These are phyloP conservation scores for Cyberlindnera subsufficiens DNA, from an alignment of 805 yeast species.

Conservation along the genomic window DNA sequence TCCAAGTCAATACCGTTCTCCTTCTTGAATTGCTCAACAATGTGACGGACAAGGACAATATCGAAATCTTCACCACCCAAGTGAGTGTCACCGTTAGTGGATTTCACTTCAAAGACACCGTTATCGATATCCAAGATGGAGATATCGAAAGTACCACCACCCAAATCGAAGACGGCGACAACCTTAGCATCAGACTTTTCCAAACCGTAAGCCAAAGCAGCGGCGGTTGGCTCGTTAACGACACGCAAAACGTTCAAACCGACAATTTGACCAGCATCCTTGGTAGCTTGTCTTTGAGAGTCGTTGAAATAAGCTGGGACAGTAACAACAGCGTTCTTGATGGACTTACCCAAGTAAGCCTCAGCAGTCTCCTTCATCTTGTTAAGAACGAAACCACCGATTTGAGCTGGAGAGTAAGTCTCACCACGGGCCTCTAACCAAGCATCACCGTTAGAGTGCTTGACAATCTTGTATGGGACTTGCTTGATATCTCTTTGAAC, in stretches of 20 bases:
- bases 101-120: constrained; percentile 76
- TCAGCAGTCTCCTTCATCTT: constrained; percentile 67
- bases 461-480: constrained; percentile 59
- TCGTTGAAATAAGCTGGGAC: constrained; percentile 84
- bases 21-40: constrained; percentile 50
- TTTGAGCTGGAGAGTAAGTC: constrained; percentile 63
- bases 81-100: constrained; percentile 82
- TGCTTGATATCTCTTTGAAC: constrained; percentile 63
- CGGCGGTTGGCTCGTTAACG: constrained; percentile 81
- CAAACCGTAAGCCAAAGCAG: constrained; percentile 76
- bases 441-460: constrained; percentile 63
- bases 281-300: constrained; percentile 76
- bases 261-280: constrained; percentile 69
- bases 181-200: constrained; percentile 73
- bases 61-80: constrained; percentile 86
- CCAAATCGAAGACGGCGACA: constrained; percentile 70
- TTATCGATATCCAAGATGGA: constrained; percentile 73
- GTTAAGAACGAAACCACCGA: constrained; percentile 58
- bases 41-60: constrained; percentile 51
- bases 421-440: constrained; percentile 45
- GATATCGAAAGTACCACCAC: constrained; percentile 84
- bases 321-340: constrained; percentile 72
- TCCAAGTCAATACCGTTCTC: constrained; percentile 32
- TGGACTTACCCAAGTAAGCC: constrained; percentile 42
- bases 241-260: constrained; percentile 73